Evolutionary conservation across 305 asterid species (phyloP), one percentile per base, ranked within the genome.

Genomic region (Fraxinus sp.): DNA sequence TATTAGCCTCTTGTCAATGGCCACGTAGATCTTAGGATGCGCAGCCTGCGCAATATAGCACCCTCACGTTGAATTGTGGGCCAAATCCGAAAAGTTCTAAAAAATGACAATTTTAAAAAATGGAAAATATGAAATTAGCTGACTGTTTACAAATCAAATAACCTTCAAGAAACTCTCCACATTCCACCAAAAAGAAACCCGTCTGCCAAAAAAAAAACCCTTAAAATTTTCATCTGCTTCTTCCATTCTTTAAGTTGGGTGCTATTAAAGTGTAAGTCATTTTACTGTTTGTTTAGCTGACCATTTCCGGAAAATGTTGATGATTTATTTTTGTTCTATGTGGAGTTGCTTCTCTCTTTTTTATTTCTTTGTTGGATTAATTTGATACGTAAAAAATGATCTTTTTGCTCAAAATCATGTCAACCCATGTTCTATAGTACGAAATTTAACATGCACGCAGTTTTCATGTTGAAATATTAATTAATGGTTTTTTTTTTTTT

Each of bases 371-470:
- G 37, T 68, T 68, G 39, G 30, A 7, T 55, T 55, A 55, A 16
- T 22, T 55, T 59, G 71, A 59, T 59, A 22, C 71, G 24, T 59
- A 68, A 68, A 68, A 28, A 2, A 26, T 26, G 36, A 68, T 68
- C 18, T 11, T 68, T 68, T 68, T 68, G 37, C 37, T 49, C 13
- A 36, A 74, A 9, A 37, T 79, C 52, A 59, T 66, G 77, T 46
- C 43, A 43, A 79, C 57, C 30, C 59, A 81, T 81, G 79, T 49
- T 55, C 22, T 35, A 57, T 36, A 66, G 18, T 64, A 24, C 70
- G 5, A 77, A 32, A 78, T 41, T 41, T 13, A 77, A 52, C 78
- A 68, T 77, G 85, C 87, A 86, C 62, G 22, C 33, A 80, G 74
- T 74, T 2, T 59, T 82, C 78, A 41, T 76, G 62, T 32, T 77